Conservation (phyloP, 176 grass and related monocot species). For the Avena sativa region DNA sequence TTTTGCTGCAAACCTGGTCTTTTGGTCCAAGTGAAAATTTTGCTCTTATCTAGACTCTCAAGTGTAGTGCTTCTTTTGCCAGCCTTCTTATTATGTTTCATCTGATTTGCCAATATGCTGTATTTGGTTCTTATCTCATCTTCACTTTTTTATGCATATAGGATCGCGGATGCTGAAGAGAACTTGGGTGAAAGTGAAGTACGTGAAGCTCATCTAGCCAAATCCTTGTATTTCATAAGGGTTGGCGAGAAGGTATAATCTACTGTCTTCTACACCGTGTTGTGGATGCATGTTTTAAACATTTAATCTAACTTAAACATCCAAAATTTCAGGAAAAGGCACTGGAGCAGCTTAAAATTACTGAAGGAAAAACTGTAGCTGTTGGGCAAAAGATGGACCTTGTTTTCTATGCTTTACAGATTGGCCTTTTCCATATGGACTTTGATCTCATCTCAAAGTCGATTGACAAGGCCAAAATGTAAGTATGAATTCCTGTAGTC, state of each 20-base stretch:
- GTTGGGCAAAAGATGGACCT: conserved; percentile 99
- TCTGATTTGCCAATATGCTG: conserved; percentile 23
- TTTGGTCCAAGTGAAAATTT: conserved; percentile 2
- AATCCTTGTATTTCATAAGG: conserved; percentile 83
- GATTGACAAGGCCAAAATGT: conserved; percentile 98
- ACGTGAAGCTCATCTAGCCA: conserved; percentile 95
- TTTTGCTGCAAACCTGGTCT: background rate
- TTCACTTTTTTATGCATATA: conserved; percentile 44
- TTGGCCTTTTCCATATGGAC: conserved; percentile 97
- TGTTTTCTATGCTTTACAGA: conserved; percentile 88
- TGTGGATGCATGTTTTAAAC: conserved; percentile 6
- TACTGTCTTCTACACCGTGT: background rate
- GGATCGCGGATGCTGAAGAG: conserved; percentile 97
- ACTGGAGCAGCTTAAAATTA: conserved; percentile 91
- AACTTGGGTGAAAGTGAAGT: conserved; percentile 99
- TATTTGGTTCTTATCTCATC: conserved; percentile 12
- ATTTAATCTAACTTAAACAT: conserved; percentile 17
- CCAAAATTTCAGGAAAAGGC: conserved; percentile 77
- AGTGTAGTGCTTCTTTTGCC: background rate
- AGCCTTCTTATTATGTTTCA: background rate
- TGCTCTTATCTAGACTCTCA: conserved; percentile 2
- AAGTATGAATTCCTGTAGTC: conserved; percentile 27
- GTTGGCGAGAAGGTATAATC: conserved; percentile 85
- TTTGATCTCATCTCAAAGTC: conserved; percentile 97
- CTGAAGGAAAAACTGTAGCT: conserved; percentile 97